These are phyloP conservation scores for Porpolomopsis calyptriformis DNA, from an alignment of 768 basidiomycete species.

Conservation along the genomic window DNA sequence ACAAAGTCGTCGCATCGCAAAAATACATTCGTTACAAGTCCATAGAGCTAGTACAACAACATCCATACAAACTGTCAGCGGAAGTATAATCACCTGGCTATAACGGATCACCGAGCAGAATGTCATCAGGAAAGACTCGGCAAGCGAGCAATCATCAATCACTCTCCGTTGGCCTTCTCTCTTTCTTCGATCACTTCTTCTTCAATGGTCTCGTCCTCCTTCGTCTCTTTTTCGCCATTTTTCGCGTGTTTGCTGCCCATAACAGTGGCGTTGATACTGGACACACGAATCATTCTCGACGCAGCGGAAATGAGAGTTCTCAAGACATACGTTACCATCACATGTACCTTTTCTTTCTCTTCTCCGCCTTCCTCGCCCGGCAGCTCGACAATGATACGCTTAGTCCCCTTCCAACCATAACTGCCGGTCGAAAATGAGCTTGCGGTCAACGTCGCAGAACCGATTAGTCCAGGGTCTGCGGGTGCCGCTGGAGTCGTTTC, in stretches of 20 bases:
- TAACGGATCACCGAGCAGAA: too few relatives aligned
- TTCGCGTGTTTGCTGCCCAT: slow-evolving; percentile 53
- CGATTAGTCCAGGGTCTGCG: slow-evolving; percentile 53
- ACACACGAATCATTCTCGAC: slow-evolving; percentile 1
- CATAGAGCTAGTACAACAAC: too few relatives aligned
- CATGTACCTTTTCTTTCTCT: slow-evolving; percentile 56
- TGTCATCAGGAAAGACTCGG: too few relatives aligned
- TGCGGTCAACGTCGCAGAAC: slow-evolving; percentile 44
- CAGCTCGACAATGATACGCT: slow-evolving; percentile 56
- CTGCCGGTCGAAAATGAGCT: slow-evolving; percentile 62
- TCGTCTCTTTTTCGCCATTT: slow-evolving; percentile 25
- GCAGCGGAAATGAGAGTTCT: not conserved
- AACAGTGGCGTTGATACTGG: slow-evolving; percentile 69
- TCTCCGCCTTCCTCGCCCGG: slow-evolving; percentile 37
- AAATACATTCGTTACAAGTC: too few relatives aligned
- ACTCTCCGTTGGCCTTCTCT: not conserved
- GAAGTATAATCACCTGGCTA: too few relatives aligned
- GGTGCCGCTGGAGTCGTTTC: slow-evolving; percentile 23
- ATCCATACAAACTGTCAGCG: too few relatives aligned
- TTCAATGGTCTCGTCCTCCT: slow-evolving; percentile 21
- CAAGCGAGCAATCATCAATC: too few relatives aligned
- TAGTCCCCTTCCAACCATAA: slow-evolving; percentile 78
- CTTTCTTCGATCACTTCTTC: slow-evolving; percentile 17
- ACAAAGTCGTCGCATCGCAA: too few relatives aligned
- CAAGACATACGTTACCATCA: slow-evolving; percentile 56